Evolutionary conservation across 345 rosid genomes (phyloP).

Genomic region (Xanthoceras sorbifolium): DNA sequence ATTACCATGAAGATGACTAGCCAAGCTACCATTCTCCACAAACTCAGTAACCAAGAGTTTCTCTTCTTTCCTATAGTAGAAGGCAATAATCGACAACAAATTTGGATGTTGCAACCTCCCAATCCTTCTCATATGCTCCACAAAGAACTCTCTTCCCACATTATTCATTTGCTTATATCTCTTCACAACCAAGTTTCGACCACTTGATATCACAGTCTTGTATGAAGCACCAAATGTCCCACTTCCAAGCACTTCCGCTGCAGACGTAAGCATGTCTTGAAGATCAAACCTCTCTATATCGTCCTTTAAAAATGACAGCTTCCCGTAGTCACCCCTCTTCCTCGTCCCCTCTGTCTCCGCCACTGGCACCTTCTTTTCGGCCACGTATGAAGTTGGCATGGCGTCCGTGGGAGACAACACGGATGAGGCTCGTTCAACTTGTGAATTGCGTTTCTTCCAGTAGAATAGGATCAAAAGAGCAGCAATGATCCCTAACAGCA

Average conservation of each 20-base stretch:
- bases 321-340: slow-evolving; percentile 38
- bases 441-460: slow-evolving; percentile 19
- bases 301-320: slow-evolving; percentile 51
- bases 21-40: slow-evolving; percentile 60
- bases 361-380: neutral
- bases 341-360: neutral
- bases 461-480: slow-evolving; percentile 22
- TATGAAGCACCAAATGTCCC: slow-evolving; percentile 82
- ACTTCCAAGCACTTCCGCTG: slow-evolving; percentile 84
- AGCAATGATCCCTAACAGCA: slow-evolving; percentile 28
- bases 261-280: slow-evolving; percentile 68
- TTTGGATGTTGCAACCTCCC: slow-evolving; percentile 67
- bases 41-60: slow-evolving; percentile 63
- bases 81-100: slow-evolving; percentile 53
- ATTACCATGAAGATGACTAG: slow-evolving; percentile 68
- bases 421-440: slow-evolving; percentile 14
- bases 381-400: neutral
- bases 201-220: slow-evolving; percentile 48
- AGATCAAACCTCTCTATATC: slow-evolving; percentile 58
- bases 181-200: slow-evolving; percentile 62
- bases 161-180: slow-evolving; percentile 77
- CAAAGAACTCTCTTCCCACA: slow-evolving; percentile 66
- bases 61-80: slow-evolving; percentile 74
- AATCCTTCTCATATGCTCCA: slow-evolving; percentile 65
- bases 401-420: slow-evolving; percentile 23